Conservation (phyloP, 1,284 basidiomycete species). For the Pyrrhoderma noxium region DNA sequence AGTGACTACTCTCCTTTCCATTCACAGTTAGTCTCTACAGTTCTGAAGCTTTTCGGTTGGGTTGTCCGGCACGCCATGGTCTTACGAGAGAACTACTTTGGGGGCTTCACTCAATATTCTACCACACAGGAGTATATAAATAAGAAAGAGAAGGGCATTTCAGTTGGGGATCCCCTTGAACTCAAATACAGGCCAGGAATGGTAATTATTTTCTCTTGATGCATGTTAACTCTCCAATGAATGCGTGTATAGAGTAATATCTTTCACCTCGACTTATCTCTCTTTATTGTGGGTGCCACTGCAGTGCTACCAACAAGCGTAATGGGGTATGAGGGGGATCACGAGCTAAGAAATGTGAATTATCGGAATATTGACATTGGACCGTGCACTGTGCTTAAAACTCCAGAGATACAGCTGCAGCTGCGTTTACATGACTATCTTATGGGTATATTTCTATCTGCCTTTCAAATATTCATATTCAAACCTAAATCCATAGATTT, state of each 20-base stretch:
- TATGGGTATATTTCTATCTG: conserved; percentile 59
- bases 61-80: conserved; percentile 81
- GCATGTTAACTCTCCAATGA: conserved; percentile 9
- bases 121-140: conserved; percentile 80
- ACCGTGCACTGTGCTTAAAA: conserved; percentile 45
- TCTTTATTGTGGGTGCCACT: conserved; percentile 47
- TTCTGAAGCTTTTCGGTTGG: conserved; percentile 79
- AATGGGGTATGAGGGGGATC: conserved; percentile 52
- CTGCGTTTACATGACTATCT: conserved; percentile 77
- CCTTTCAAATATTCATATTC: background rate
- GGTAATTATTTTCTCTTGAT: conserved; percentile 35
- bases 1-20: background rate
- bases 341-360: no score
- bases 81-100: conserved; percentile 87
- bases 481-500: conserved; percentile 46
- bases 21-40: conserved; percentile 31
- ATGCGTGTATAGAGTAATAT: conserved; percentile 58
- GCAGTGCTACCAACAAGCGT: conserved; percentile 70
- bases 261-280: conserved; percentile 64
- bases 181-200: conserved; percentile 71
- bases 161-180: conserved; percentile 73
- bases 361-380: conserved; percentile 34
- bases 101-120: conserved; percentile 84
- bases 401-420: conserved; percentile 68
- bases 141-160: conserved; percentile 48